A percentile compares a stretch with the other conserved stretches of the same genome.
These are phyloP conservation scores for Tylopilus vinaceipallidus DNA, from an alignment of 768 basidiomycete species.

Conservation along the genomic window DNA sequence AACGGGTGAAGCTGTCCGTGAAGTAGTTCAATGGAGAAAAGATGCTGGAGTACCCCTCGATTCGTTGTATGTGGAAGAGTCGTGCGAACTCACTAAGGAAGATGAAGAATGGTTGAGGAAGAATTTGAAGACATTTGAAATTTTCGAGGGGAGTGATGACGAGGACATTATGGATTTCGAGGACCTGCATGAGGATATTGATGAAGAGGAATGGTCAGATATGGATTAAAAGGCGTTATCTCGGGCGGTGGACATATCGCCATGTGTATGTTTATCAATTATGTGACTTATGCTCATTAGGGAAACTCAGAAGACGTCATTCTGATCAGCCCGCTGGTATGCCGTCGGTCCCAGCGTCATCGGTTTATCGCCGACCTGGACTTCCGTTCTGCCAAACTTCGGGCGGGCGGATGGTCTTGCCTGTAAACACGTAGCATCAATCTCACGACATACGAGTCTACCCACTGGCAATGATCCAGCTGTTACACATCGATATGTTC, in stretches of 20 bases:
- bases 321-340: too few species aligned
- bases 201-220: slow-evolving; percentile 21
- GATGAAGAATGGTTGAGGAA: slow-evolving; percentile 52
- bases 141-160: slow-evolving; percentile 55
- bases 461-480: too few species aligned
- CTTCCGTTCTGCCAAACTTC: too few species aligned
- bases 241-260: not conserved
- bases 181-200: slow-evolving; percentile 12
- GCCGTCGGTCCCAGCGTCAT: too few species aligned
- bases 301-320: too few species aligned
- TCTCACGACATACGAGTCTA: too few species aligned
- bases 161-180: slow-evolving; percentile 35
- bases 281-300: too few species aligned
- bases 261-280: not conserved
- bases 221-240: not conserved
- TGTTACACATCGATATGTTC: too few species aligned
- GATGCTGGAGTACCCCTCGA: slow-evolving; percentile 45
- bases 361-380: too few species aligned
- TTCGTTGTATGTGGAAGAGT: slow-evolving; percentile 43
- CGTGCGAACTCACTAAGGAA: slow-evolving; percentile 38
- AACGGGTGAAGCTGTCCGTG: slow-evolving; percentile 39
- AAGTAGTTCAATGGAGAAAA: slow-evolving; percentile 43
- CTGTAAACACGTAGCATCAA: too few species aligned
- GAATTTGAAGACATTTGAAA: slow-evolving; percentile 50
- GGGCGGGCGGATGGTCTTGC: too few species aligned